A percentile compares a stretch with the other conserved stretches of the same genome.
Conservation (phyloP, 305 asterid species). For the Rubia peregrina region DNA sequence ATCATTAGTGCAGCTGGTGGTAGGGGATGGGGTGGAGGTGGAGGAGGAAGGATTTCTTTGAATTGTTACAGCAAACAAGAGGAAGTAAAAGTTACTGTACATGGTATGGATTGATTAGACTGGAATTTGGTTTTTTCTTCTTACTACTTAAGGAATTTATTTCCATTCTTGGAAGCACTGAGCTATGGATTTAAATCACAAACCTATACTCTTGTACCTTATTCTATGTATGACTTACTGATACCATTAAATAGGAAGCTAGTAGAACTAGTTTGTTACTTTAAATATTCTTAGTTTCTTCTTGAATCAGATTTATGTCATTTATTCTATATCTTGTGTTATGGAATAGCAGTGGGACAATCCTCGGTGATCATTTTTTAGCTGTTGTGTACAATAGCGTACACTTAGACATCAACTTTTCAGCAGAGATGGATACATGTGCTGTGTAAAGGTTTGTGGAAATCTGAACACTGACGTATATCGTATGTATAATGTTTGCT, state of each 20-base stretch:
- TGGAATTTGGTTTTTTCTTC: slow-evolving; percentile 23
- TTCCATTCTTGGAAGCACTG: background rate
- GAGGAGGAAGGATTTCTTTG: slow-evolving; percentile 92
- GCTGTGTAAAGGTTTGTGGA: too few species aligned
- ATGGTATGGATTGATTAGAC: slow-evolving; percentile 52
- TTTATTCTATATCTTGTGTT: background rate
- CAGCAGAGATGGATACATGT: background rate
- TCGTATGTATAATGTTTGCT: background rate
- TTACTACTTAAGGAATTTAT: background rate
- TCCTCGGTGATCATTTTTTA: background rate
- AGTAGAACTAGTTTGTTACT: background rate
- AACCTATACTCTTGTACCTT: background rate
- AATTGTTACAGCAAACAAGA: slow-evolving; percentile 98
- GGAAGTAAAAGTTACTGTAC: slow-evolving; percentile 77
- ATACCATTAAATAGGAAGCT: background rate
- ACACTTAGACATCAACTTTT: background rate
- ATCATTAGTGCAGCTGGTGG: slow-evolving; percentile 92
- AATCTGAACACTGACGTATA: background rate
- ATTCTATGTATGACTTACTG: background rate
- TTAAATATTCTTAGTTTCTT: slow-evolving; percentile 2
- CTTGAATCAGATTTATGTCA: background rate
- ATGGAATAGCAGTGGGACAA: background rate
- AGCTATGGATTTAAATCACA: background rate
- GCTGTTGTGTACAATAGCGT: background rate
- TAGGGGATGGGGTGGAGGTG: slow-evolving; percentile 97